Conservation (phyloP, 163 green algal genomes). For the Chlamydomonas reinhardtii region DNA sequence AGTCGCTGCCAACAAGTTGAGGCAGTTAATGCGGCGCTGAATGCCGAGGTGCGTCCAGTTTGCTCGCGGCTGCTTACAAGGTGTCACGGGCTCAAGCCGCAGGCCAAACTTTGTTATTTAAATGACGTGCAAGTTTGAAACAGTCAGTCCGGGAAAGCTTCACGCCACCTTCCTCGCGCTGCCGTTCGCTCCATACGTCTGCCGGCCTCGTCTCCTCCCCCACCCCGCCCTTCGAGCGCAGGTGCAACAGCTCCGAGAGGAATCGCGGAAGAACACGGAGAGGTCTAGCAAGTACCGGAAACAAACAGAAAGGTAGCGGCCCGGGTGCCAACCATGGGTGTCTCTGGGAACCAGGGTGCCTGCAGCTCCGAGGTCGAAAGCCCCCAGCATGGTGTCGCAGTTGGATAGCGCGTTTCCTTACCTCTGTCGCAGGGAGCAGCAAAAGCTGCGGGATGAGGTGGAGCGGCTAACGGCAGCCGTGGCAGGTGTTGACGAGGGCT, state of each 20-base stretch:
- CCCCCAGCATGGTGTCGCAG: no score
- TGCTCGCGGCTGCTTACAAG: no score
- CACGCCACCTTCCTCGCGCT: no score
- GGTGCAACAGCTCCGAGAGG: no score
- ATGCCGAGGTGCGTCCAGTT: neutral
- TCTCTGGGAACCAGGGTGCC: neutral
- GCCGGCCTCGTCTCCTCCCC: no score
- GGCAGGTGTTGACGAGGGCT: neutral
- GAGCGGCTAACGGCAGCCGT: neutral
- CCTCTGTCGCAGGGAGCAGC: neutral
- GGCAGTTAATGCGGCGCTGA: neutral
- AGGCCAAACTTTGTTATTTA: neutral
- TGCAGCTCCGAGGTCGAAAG: no score
- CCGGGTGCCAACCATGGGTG: no score
- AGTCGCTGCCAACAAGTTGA: conserved; percentile 34
- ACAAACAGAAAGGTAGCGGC: conserved; percentile 10
- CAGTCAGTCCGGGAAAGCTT: neutral
- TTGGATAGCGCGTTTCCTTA: neutral
- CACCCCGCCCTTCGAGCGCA: no score
- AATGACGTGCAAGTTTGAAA: conserved; percentile 1
- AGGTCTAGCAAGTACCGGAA: conserved; percentile 12
- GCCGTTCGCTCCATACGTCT: no score
- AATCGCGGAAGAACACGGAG: neutral
- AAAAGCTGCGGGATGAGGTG: conserved; percentile 24
- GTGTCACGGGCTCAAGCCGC: no score